Conservation (phyloP, 768 basidiomycete genomes). For the Suillus sp. region DNA sequence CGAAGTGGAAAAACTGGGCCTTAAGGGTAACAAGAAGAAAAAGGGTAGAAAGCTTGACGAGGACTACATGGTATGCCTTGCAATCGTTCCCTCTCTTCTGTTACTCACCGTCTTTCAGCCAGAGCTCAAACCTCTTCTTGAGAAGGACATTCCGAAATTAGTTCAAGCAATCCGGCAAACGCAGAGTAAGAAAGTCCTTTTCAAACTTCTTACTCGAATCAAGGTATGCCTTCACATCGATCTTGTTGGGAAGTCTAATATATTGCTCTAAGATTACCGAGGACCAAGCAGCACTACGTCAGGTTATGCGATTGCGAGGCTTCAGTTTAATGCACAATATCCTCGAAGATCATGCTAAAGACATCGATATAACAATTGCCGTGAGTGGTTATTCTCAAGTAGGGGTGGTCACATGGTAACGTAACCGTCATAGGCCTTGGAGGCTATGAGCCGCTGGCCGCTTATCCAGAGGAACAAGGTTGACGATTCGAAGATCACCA, state of each 20-base stretch:
- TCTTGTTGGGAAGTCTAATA: slow-evolving; percentile 2
- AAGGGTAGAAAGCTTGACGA: slow-evolving; percentile 93
- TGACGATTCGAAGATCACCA: slow-evolving; percentile 75
- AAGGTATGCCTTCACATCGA: slow-evolving; percentile 49
- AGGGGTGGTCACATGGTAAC: background rate
- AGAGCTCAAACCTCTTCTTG: slow-evolving; percentile 68
- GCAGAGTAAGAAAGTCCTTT: slow-evolving; percentile 75
- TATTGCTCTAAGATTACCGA: slow-evolving; percentile 68
- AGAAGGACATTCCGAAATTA: slow-evolving; percentile 87
- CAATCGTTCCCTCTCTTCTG: slow-evolving; percentile 4
- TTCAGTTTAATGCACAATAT: slow-evolving; percentile 91
- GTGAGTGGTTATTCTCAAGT: slow-evolving; percentile 45
- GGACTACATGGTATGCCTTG: slow-evolving; percentile 74
- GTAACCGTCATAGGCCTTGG: slow-evolving; percentile 48
- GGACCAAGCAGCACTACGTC: slow-evolving; percentile 73
- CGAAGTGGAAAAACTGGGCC: slow-evolving; percentile 77
- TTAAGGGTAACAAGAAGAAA: slow-evolving; percentile 89
- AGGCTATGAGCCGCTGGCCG: slow-evolving; percentile 78
- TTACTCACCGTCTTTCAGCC: slow-evolving; percentile 50
- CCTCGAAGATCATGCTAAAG: slow-evolving; percentile 71
- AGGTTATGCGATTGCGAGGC: slow-evolving; percentile 91
- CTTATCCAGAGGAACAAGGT: slow-evolving; percentile 88
- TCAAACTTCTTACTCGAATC: slow-evolving; percentile 83
- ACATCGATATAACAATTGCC: slow-evolving; percentile 68
- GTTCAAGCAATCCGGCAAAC: slow-evolving; percentile 91